Conservation (phyloP, 768 basidiomycete genomes). For the Boletus sp. region DNA sequence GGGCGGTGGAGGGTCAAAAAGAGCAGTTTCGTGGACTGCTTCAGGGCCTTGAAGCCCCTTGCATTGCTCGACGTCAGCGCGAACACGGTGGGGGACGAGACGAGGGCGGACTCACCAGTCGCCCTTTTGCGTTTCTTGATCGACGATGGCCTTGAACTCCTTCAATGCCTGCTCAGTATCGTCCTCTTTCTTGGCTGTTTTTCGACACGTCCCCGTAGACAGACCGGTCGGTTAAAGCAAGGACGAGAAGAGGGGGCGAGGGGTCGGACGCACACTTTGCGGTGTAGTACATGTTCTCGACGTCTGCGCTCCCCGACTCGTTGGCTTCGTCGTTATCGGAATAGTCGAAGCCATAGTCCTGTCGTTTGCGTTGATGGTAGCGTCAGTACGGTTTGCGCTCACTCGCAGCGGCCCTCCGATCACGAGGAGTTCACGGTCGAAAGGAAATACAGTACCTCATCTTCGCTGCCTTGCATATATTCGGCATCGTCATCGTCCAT, state of each 20-base stretch:
- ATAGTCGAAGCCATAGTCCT: slow-evolving; percentile 98
- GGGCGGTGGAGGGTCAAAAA: slow-evolving; percentile 80
- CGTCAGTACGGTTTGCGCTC: slow-evolving; percentile 1
- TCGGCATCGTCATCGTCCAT: slow-evolving; percentile 96
- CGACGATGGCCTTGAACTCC: slow-evolving; percentile 85
- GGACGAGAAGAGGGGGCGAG: not conserved
- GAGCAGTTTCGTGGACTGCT: slow-evolving; percentile 94
- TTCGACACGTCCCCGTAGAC: not conserved
- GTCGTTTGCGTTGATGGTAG: slow-evolving; percentile 8
- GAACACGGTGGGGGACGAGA: not conserved
- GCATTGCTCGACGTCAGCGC: slow-evolving; percentile 1
- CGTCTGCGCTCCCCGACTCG: slow-evolving; percentile 77
- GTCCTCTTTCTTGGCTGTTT: slow-evolving; percentile 87
- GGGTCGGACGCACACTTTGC: slow-evolving; percentile 74
- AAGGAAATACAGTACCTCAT: slow-evolving; percentile 55
- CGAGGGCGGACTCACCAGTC: slow-evolving; percentile 67
- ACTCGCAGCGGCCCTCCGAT: slow-evolving; percentile 1
- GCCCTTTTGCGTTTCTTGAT: slow-evolving; percentile 87
- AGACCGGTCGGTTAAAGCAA: not conserved
- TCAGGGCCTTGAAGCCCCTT: slow-evolving; percentile 99
- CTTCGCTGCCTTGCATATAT: slow-evolving; percentile 88
- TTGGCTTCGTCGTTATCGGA: slow-evolving; percentile 86
- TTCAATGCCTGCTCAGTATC: slow-evolving; percentile 88
- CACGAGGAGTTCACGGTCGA: not conserved
- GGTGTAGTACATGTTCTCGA: slow-evolving; percentile 98